Evolutionary conservation across 106 monocot species (phyloP).

Genomic region (Apostasia ramifera): DNA sequence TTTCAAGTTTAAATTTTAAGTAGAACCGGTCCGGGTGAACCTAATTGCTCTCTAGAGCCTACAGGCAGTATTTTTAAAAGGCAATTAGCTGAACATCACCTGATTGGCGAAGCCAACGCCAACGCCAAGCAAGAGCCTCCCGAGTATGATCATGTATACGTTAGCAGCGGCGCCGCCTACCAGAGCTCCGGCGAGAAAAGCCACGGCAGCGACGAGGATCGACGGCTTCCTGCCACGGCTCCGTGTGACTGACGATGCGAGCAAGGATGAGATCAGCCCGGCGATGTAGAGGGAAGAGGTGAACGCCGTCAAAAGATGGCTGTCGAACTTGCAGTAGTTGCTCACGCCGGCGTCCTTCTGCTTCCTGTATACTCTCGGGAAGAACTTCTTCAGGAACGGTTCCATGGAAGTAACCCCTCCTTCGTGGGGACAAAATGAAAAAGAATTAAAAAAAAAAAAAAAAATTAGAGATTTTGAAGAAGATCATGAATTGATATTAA

Average conservation of each 20-base stretch:
- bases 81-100: conserved; percentile 8
- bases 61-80: background rate
- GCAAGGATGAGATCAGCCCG: conserved; percentile 24
- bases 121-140: conserved; percentile 40
- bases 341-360: conserved; percentile 22
- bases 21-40: no score
- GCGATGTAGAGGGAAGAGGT: conserved; percentile 39
- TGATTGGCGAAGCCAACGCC: conserved; percentile 62
- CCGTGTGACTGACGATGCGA: conserved; percentile 24
- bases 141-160: conserved; percentile 45
- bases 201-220: conserved; percentile 20
- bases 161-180: conserved; percentile 30
- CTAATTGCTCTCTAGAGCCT: no score
- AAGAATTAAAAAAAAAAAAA: background rate
- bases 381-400: conserved; percentile 37
- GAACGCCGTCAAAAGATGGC: conserved; percentile 26
- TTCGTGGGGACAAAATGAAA: background rate
- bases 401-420: conserved; percentile 36
- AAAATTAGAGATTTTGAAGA: no score
- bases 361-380: conserved; percentile 18
- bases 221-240: conserved; percentile 18
- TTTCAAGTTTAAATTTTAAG: no score
- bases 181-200: conserved; percentile 32
- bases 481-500: no score
- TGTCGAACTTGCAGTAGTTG: conserved; percentile 43